A percentile compares a stretch with the other conserved stretches of the same genome.
Conservation (phyloP, 805 yeast genomes). For the Pichia kluyveri region DNA sequence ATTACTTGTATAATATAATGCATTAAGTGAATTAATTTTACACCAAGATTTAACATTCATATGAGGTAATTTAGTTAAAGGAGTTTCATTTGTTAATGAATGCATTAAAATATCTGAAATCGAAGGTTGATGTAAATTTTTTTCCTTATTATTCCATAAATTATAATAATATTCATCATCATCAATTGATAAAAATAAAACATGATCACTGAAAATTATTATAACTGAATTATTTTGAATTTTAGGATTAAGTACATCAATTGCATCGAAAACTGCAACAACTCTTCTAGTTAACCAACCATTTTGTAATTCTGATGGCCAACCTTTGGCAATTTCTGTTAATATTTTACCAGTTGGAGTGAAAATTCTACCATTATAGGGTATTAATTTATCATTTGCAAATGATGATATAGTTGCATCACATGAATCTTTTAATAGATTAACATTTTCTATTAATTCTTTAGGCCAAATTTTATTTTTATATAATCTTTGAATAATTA, state of each 20-base stretch:
- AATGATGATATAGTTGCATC: conserved; percentile 71
- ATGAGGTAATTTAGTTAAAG: conserved; percentile 56
- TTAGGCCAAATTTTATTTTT: conserved; percentile 38
- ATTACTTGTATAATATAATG: conserved; percentile 33
- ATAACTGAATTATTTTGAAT: conserved; percentile 41
- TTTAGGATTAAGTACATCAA: conserved; percentile 18
- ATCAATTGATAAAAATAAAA: conserved; percentile 52
- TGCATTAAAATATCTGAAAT: conserved; percentile 83
- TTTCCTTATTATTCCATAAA: conserved; percentile 8
- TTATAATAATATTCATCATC: conserved; percentile 33
- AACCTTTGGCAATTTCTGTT: conserved; percentile 71
- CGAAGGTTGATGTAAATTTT: conserved; percentile 39
- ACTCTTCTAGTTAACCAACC: conserved; percentile 87
- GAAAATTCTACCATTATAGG: conserved; percentile 59
- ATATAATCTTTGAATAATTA: conserved; percentile 56
- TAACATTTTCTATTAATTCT: conserved; percentile 21
- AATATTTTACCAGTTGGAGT: conserved; percentile 88
- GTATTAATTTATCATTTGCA: conserved; percentile 46
- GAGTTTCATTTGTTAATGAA: conserved; percentile 77
- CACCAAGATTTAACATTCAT: conserved; percentile 66
- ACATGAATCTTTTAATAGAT: conserved; percentile 42
- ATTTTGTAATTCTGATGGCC: conserved; percentile 83
- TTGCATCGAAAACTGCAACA: conserved; percentile 55
- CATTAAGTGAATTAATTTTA: conserved; percentile 44
- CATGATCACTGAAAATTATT: conserved; percentile 72